A percentile compares a stretch with the other conserved stretches of the same genome.
Evolutionary conservation across 2,329 filamentous ascomycete species (phyloP).

Genomic region (Alternaria gansuensis): DNA sequence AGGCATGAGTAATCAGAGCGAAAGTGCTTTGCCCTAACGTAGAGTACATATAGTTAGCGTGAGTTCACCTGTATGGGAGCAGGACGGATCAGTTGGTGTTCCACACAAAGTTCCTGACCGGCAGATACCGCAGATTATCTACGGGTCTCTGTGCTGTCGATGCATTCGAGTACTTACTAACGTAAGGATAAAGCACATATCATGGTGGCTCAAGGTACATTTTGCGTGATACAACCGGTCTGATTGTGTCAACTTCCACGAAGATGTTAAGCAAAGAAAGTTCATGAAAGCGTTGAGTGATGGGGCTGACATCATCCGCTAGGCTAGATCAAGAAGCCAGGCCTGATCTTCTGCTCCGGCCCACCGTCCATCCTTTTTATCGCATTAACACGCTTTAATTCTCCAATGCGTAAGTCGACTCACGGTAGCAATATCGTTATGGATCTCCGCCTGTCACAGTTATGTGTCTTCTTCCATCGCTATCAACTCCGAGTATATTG

Average conservation of each 20-base stretch:
- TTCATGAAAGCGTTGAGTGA: not conserved
- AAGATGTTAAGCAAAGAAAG: not conserved
- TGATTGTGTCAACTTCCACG: not conserved
- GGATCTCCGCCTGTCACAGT: not conserved
- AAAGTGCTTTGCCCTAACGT: not conserved
- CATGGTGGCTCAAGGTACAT: not conserved
- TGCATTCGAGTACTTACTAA: not conserved
- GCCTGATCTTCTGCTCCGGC: not conserved
- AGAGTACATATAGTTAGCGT: not conserved
- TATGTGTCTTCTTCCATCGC: not conserved
- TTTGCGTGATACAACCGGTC: not conserved
- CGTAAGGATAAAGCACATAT: not conserved
- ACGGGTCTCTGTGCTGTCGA: not conserved
- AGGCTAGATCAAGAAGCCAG: not conserved
- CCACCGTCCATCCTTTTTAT: not conserved
- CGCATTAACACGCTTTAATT: not conserved
- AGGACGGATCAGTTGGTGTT: not conserved
- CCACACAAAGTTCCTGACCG: not conserved
- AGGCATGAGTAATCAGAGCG: not conserved
- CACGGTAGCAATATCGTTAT: no score
- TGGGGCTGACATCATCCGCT: slow-evolving; percentile 9
- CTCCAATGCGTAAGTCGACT: not conserved
- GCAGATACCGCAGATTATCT: not conserved
- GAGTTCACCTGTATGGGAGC: not conserved
- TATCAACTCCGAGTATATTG: not conserved